Base-by-base conservation (phyloP, 306 rosid species). In the Ormosia emarginata region DNA sequence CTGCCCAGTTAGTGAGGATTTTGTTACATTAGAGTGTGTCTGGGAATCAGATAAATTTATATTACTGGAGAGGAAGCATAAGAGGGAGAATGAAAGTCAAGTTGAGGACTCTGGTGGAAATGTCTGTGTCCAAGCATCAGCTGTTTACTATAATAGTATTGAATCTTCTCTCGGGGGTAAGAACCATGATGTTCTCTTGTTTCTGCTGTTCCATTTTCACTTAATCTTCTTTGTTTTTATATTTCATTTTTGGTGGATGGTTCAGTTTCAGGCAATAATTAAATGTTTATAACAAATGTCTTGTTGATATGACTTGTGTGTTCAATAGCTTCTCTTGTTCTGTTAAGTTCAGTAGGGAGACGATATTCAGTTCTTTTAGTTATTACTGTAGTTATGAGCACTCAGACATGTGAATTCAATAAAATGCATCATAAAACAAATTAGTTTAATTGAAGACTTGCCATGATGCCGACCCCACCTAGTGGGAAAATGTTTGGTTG, bases 11-110 rank as follows among this genome's bases (percentile, higher is more conserved):
- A 88, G 89, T 74, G 89, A 82, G 58, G 95, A 91, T 78, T 86
- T 78, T 83, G 79, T 87, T 50, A 64, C 75, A 78, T 79, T 94
- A 74, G 94, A 90, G 74, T 92, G 97, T 55, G 85, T 86, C 6
- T 94, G 97, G 98, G 56, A 85, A 63, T 79, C 85, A 24, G 95
- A 91, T 74, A 93, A 93, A 86, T 95, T 87, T 79, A 75, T 82
- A 43, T 86, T 91, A 81, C 66, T 79, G 4, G 99, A 95, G 85
- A 89, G 78, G 29, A 88, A 32, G 49, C 84, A 82, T 39, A 69
- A 80, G 79, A 66, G 44, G 79, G 85, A 82, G 71, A 80, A 44
- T 82, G 87, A 62, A 80, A 80, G 80, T 75, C 85, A 79, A 61
- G 82, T 47, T 6, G 86, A 77, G 74, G 91, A 84, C 80, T 65